phyloP scores from a whole-genome alignment of 2,329 filamentous ascomycete genomes.

The Pezicula radicicola region DNA sequence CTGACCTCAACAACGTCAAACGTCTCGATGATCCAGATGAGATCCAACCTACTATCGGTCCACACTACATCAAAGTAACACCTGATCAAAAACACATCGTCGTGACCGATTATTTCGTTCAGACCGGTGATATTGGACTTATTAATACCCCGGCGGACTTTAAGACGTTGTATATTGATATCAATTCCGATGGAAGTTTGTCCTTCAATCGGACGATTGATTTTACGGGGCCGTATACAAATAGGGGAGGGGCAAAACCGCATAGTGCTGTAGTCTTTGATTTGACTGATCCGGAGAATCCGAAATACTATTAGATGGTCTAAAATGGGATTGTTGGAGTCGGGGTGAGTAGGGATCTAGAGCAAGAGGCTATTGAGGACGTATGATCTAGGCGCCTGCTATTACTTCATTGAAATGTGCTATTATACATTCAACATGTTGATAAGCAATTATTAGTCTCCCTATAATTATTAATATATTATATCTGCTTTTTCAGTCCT shows the following conservation, averaged over 20 bases:
- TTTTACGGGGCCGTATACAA: slow-evolving; percentile 49
- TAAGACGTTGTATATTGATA: slow-evolving; percentile 61
- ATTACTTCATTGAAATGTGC: too few species aligned
- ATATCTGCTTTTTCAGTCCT: too few species aligned
- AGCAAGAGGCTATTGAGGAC: too few species aligned
- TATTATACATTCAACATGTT: too few species aligned
- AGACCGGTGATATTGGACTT: slow-evolving; percentile 57
- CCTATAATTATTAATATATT: too few species aligned
- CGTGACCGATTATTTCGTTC: slow-evolving; percentile 65
- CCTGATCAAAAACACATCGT: slow-evolving; percentile 63
- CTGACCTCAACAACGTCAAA: slow-evolving; percentile 55
- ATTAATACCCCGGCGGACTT: slow-evolving; percentile 60
- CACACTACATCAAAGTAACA: slow-evolving; percentile 62
- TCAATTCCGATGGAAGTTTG: slow-evolving; percentile 50
- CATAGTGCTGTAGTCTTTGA: slow-evolving; percentile 43
- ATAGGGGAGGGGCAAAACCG: slow-evolving; percentile 46
- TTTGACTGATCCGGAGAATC: slow-evolving; percentile 49
- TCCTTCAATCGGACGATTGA: slow-evolving; percentile 59
- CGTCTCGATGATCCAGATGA: slow-evolving; percentile 59
- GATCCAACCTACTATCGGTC: slow-evolving; percentile 55
- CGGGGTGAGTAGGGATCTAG: too few species aligned
- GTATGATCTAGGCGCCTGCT: too few species aligned
- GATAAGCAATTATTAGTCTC: too few species aligned
- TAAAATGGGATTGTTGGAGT: too few species aligned
- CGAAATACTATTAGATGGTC: slow-evolving; percentile 40